Evolutionary conservation across 202 grass and related monocot species (phyloP), one percentile per base, ranked within the genome.

Genomic region (Dendrocalamus latiflorus): DNA sequence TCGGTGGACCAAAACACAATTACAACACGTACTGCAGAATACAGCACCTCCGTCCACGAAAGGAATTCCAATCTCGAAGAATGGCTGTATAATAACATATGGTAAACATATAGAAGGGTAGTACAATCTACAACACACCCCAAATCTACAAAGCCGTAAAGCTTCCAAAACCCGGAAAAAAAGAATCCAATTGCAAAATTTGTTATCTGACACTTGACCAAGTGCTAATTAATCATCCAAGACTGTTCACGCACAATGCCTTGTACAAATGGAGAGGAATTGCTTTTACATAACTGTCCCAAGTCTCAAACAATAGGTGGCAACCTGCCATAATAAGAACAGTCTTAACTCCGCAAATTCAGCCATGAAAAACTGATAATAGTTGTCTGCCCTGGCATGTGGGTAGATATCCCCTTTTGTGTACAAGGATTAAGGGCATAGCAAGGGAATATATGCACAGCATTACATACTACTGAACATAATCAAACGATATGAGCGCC

Each of bases 221-320:
- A 58, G 65, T 76, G 72, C 62, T 76, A 67, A 56, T 57, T 68
- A 58, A 45, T 65, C 21, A 43, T 75, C 53, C 3, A 6, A 66
- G 38, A 38, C 42, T 77, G 47, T 68, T 69, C 47, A 67, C 60
- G 17, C 48, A 6, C 48, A 75, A 75, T 8, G 16, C 16, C 82
- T 85, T 85, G 63, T 78, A 71, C 65, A 85, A 51, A 54, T 64
- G 83, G 55, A 33, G 82, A 60, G 20, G 15, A 41, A 71, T 42
- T 50, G 65, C 53, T 70, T 78, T 77, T 71, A 78, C 83, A 78
- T n/a, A n/a, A n/a, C n/a, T n/a, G n/a, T n/a, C n/a, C n/a, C n/a
- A n/a, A n/a, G n/a, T n/a, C n/a, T n/a, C n/a, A n/a, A n/a, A n/a
- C n/a, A n/a, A n/a, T n/a, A n/a, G n/a, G n/a, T n/a, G n/a, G n/a